Base-by-base conservation (phyloP, 768 basidiomycete genomes). In the Lentinula guzmanii region DNA sequence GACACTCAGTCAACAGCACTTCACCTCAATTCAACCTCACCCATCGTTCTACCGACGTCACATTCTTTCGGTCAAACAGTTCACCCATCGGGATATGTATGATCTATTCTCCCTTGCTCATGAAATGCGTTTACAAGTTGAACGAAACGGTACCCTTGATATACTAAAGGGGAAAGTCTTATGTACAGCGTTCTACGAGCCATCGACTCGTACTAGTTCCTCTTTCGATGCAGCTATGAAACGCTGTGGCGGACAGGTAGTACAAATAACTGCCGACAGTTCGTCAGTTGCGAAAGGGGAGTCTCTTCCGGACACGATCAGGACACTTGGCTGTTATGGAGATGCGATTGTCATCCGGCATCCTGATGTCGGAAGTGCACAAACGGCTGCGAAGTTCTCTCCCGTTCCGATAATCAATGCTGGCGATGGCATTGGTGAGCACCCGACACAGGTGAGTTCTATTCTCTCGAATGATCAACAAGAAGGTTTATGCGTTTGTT, bases 161-260 rank as follows among this genome's bases (percentile, higher is more conserved):
- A 85, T 97, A 61, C 80, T 98, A 50, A 91, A 89, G 65, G 96
- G 96, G 41, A 91, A 89, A 63, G 88, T 99, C 1, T 82, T 99
- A 5, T 93, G 90, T 70, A 95, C 87, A 21, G 71, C 95, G 41
- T 99, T 99, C 81, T 99, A 94, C 72, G 97, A 99, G 72, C 92
- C 96, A 1, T 97, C 95, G 2, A 99, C 97, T 2, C 83, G 97
- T 37, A 99, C 97, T 3, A 94, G 92, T 64, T 83, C 90, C 4
- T 98, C 96, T 8, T 99, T 99, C 68, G 96, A 99, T 70, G 90
- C 96, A 2, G 97, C 97, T 10, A 99, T 98, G 97, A 96, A 97
- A 73, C 86, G 97, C 54, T 94, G 94, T 68, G 97, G 97, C 31
- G 97, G 97, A 18, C 86, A 95, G 68, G 96, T 98, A 42, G 87